A percentile compares a stretch with the other conserved stretches of the same genome.
Conservation (phyloP, 2,329 filamentous ascomycete species). For the Calonectria naviculata region DNA sequence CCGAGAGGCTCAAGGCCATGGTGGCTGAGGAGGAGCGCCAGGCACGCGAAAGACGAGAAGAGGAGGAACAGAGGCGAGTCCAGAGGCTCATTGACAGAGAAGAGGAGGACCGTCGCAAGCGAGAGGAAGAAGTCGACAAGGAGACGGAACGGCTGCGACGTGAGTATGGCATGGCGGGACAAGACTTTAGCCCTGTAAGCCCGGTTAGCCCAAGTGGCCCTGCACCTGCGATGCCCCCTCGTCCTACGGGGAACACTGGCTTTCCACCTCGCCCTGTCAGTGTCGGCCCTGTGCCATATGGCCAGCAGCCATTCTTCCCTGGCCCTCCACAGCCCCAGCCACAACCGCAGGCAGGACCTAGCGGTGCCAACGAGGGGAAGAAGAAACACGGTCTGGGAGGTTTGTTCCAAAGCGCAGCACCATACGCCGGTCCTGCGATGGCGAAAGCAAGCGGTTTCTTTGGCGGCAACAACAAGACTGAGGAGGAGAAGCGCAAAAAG, state of each 20-base stretch:
- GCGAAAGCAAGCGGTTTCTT: constrained; percentile 60
- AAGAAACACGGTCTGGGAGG: constrained; percentile 43
- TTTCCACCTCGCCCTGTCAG: constrained; percentile 60
- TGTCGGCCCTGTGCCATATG: constrained; percentile 51
- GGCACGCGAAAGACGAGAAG: constrained; percentile 64
- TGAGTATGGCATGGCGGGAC: constrained; percentile 71
- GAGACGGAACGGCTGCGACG: constrained; percentile 85
- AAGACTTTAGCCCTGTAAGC: constrained; percentile 46
- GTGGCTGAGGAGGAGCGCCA: constrained; percentile 62
- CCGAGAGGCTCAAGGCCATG: constrained; percentile 73
- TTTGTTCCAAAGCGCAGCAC: constrained; percentile 41
- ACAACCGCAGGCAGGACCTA: constrained; percentile 24
- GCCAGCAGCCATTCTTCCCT: constrained; percentile 34
- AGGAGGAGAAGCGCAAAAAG: constrained; percentile 54
- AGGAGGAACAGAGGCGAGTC: constrained; percentile 64
- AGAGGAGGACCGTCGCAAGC: constrained; percentile 65
- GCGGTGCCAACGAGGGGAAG: constrained; percentile 33
- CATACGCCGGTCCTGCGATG: constrained; percentile 52
- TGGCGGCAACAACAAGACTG: constrained; percentile 42
- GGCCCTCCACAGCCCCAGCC: constrained; percentile 34
- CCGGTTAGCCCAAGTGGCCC: background rate
- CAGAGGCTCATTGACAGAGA: constrained; percentile 75
- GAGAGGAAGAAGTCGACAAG: constrained; percentile 72
- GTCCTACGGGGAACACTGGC: constrained; percentile 34
- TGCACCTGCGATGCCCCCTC: constrained; percentile 47